Evolutionary conservation across 1,284 basidiomycete species (phyloP).

Genomic region (Malassezia yamatoensis): DNA sequence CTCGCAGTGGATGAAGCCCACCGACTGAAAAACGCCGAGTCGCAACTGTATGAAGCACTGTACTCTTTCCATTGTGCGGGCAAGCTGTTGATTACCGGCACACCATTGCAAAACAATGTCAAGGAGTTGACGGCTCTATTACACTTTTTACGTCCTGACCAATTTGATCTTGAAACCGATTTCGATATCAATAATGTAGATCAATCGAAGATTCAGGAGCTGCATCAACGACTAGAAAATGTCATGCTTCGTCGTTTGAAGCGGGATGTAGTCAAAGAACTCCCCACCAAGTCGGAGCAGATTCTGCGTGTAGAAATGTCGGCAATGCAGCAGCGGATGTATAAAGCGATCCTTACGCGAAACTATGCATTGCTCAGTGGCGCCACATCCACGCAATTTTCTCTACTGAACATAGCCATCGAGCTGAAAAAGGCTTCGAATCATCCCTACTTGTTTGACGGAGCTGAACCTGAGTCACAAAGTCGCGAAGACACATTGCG

Average conservation of each 20-base stretch:
- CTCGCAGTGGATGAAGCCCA: conserved; percentile 99
- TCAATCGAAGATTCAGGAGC: conserved; percentile 60
- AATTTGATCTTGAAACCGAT: conserved; percentile 70
- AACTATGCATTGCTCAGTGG: conserved; percentile 84
- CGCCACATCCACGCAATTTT: conserved; percentile 68
- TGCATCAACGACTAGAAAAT: conserved; percentile 83
- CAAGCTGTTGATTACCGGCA: conserved; percentile 93
- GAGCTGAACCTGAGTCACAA: conserved; percentile 70
- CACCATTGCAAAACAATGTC: conserved; percentile 96
- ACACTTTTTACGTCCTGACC: conserved; percentile 98
- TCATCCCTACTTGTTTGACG: conserved; percentile 95
- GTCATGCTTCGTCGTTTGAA: conserved; percentile 93
- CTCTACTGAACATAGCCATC: conserved; percentile 54
- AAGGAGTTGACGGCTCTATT: conserved; percentile 92
- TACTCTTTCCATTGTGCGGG: conserved; percentile 77
- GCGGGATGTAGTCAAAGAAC: conserved; percentile 88
- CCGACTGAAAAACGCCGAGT: conserved; percentile 93
- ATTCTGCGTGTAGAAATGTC: conserved; percentile 98
- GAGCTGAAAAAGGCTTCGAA: conserved; percentile 54
- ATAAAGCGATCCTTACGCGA: conserved; percentile 96
- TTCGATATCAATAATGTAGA: conserved; percentile 65
- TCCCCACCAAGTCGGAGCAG: conserved; percentile 95
- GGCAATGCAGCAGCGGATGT: conserved; percentile 90
- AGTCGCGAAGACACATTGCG: conserved; percentile 62
- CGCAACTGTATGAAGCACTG: conserved; percentile 89